Conservation (phyloP, 2,329 filamentous ascomycete genomes). For the Corinectria fuckeliana region DNA sequence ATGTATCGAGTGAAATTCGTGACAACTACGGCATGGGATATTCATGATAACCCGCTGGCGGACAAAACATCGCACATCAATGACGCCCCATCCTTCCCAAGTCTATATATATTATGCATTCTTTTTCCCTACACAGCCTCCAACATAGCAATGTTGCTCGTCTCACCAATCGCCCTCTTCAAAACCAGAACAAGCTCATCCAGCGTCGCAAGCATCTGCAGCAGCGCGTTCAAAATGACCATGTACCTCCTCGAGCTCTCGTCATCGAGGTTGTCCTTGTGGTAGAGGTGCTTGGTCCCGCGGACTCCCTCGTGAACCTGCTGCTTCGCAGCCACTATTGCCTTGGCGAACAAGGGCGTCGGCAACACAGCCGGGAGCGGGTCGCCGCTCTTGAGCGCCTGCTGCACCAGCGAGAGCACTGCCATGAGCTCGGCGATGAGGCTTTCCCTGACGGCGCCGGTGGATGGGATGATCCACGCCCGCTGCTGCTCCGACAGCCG, state of each 20-base stretch:
- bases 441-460: background rate
- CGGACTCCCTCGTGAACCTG: background rate
- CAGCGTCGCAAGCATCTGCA: background rate
- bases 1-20: too few species aligned
- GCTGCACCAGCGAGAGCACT: conserved; percentile 12
- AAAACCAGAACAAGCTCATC: conserved; percentile 1
- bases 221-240: background rate
- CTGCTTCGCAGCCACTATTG: background rate
- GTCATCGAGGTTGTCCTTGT: background rate
- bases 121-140: background rate
- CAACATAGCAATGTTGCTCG: background rate
- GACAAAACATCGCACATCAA: too few species aligned
- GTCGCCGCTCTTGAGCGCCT: conserved; percentile 11
- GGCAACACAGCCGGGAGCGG: conserved; percentile 20
- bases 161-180: conserved; percentile 1
- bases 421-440: conserved; percentile 19
- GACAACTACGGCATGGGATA: too few species aligned
- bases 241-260: background rate
- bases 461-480: conserved; percentile 1
- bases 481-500: background rate
- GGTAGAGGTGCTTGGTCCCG: background rate
- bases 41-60: too few species aligned
- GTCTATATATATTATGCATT: background rate
- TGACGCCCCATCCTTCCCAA: too few species aligned
- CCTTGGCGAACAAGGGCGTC: conserved; percentile 5